phyloP scores from a whole-genome alignment of 2,329 filamentous ascomycete genomes.

The Ophiostoma australiae region DNA sequence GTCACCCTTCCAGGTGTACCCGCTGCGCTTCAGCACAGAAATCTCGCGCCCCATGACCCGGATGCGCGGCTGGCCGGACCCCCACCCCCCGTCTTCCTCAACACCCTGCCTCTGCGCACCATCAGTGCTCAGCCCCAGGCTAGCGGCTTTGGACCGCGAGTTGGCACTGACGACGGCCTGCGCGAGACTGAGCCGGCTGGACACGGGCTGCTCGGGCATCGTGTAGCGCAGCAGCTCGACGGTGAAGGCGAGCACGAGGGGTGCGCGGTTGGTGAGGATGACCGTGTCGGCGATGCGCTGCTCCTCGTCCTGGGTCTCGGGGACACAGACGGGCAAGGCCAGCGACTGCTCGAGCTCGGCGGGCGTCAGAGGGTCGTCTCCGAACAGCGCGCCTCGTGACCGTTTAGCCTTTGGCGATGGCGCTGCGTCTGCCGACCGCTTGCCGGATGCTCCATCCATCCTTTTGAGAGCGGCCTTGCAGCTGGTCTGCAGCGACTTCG shows the following conservation, averaged over 20 bases:
- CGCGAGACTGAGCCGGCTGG: conserved; percentile 75
- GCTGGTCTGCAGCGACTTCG: conserved; percentile 48
- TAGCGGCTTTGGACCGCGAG: conserved; percentile 69
- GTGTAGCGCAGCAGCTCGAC: conserved; percentile 69
- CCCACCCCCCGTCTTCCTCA: conserved; percentile 67
- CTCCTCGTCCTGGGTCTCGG: conserved; percentile 36
- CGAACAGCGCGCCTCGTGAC: conserved; percentile 30
- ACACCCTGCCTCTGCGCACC: conserved; percentile 60
- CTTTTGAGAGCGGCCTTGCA: conserved; percentile 51
- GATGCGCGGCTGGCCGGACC: conserved; percentile 68
- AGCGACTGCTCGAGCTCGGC: conserved; percentile 60
- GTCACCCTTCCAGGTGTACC: conserved; percentile 58
- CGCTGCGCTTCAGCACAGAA: conserved; percentile 69
- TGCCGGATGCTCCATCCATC: not conserved
- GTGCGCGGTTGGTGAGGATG: conserved; percentile 69
- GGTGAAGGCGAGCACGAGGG: conserved; percentile 75
- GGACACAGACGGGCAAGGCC: conserved; percentile 51
- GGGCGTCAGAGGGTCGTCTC: conserved; percentile 40
- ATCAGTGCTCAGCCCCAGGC: conserved; percentile 70
- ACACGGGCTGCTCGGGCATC: conserved; percentile 79
- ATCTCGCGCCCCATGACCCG: conserved; percentile 69
- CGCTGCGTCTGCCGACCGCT: not conserved
- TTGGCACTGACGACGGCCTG: conserved; percentile 82
- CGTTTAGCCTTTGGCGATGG: conserved; percentile 23
- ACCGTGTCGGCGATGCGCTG: conserved; percentile 53